A percentile compares a stretch with the other conserved stretches of the same genome.
Evolutionary conservation across 768 basidiomycete genomes (phyloP).

Genomic region (Punctularia strigosozonata): DNA sequence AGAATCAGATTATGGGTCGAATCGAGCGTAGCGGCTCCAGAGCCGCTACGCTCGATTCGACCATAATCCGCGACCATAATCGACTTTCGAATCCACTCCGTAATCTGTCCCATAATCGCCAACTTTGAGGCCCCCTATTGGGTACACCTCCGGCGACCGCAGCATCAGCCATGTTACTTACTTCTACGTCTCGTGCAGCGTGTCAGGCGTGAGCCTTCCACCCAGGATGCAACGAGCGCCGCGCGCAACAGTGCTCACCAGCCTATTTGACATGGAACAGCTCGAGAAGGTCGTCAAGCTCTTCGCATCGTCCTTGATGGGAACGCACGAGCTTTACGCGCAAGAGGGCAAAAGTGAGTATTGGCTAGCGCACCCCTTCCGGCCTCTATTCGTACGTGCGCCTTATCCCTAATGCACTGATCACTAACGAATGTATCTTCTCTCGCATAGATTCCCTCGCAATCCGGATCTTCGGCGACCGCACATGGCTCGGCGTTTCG

Average conservation of each 20-base stretch:
- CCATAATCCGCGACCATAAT: too few species aligned
- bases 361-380: conserved; percentile 28
- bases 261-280: conserved; percentile 41
- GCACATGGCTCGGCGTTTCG: conserved; percentile 44
- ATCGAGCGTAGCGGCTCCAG: too few species aligned
- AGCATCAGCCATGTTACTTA: too few species aligned
- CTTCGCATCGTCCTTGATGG: conserved; percentile 39
- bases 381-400: background rate
- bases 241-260: conserved; percentile 38
- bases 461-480: conserved; percentile 49
- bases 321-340: conserved; percentile 26
- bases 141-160: too few species aligned
- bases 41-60: too few species aligned
- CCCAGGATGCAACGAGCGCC: conserved; percentile 17
- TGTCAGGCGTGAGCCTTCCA: conserved; percentile 25
- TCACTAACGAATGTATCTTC: background rate
- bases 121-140: too few species aligned
- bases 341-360: conserved; percentile 36
- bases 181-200: too few species aligned
- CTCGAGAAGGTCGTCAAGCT: conserved; percentile 32
- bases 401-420: background rate
- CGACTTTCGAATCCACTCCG: too few species aligned
- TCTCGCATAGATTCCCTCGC: conserved; percentile 36
- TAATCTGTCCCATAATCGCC: too few species aligned
- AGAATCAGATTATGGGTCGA: too few species aligned